Base-by-base conservation (phyloP, 495 filamentous ascomycete genomes). In the Bathelium albidoporum region DNA sequence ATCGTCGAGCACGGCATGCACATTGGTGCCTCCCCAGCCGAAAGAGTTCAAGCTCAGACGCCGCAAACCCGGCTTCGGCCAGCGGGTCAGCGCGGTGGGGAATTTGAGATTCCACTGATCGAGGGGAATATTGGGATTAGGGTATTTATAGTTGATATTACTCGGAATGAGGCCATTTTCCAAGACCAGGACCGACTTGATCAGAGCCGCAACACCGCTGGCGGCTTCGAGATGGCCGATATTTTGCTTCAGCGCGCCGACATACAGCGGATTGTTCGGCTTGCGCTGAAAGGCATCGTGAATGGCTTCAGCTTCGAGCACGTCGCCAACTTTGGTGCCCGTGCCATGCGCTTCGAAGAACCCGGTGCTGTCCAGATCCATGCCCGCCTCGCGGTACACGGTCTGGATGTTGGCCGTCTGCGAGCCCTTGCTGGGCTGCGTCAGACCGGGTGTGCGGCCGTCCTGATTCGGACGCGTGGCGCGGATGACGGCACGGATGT, bases 151-250 rank as follows among this genome's bases (percentile, higher is more conserved):
- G 61, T 76, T 74, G 41, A 75, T 66, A 58, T 68, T 76, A 7
- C 77, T 73, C 1, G 77, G 80, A 31, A 84, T 80, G 36, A 74
- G 59, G 26, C 79, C 80, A 64, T 80, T 78, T 60, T 87, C 83
- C 36, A 87, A 71, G 76, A 82, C 83, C 49, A 85, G 62, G 16
- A 77, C 72, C 0, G 79, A 77, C 65, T 87, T 87, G 61, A 87
- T 82, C 2, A 87, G 66, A 2, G 80, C 81, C 0, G 82, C 76
- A 31, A 87, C 74, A 26, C 85, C 84, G 60, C 78, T 79, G 11
- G 78, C 77, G 11, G 77, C 81, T 67, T 87, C 85, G 1, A 80
- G 64, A 68, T 87, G 85, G 10, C 62, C 62, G 16, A 64, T 22
- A 18, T 58, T 59, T 18, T 52, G 22, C 29, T 64, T 64, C 24